Conservation (phyloP, 305 asterid species). For the Fraxinus albicans region DNA sequence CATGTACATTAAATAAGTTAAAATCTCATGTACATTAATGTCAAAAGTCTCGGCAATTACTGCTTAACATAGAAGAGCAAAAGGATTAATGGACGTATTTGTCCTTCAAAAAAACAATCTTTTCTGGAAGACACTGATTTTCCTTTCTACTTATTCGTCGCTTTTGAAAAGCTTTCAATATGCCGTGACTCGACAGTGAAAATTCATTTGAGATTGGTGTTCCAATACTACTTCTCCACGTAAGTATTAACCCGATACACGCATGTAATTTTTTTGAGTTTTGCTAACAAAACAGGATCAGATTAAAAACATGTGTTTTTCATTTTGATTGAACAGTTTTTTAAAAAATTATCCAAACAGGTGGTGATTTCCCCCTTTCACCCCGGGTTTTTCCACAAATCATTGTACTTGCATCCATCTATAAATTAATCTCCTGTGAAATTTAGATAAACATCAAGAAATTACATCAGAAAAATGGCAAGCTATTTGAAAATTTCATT, state of each 20-base stretch:
- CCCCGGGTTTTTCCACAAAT: neutral
- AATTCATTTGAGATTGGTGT: neutral
- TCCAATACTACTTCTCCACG: neutral
- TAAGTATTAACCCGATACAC: neutral
- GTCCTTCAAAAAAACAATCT: neutral
- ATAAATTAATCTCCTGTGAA: constrained; percentile 16
- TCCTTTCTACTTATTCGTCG: neutral
- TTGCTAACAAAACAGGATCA: no score
- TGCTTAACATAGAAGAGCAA: neutral
- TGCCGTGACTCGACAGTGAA: no score
- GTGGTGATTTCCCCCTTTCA: no score
- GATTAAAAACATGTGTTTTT: no score
- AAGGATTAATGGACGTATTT: neutral
- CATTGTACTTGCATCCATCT: neutral
- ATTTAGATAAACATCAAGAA: neutral
- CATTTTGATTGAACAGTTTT: neutral
- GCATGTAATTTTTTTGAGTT: neutral
- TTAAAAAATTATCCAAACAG: neutral
- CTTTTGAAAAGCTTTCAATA: neutral
- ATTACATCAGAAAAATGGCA: constrained; percentile 23
- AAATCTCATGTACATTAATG: neutral
- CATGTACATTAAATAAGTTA: neutral
- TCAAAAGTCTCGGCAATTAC: neutral
- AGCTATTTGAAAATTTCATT: neutral
- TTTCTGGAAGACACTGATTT: neutral